Evolutionary conservation across 306 rosid species (phyloP), one percentile per base, ranked within the genome.

Genomic region (Citrullus amarus): DNA sequence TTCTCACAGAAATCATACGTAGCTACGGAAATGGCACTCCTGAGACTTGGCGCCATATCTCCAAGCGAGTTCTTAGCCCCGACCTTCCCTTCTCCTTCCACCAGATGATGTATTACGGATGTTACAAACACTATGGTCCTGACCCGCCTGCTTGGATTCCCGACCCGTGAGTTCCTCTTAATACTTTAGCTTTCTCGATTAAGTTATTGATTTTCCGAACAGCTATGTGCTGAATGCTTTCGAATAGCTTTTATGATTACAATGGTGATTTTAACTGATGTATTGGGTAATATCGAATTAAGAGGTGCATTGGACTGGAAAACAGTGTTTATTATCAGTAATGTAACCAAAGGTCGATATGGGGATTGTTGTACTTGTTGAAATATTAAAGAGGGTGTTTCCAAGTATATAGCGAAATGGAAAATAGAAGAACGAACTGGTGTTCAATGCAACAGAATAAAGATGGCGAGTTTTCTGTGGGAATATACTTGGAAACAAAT

Each of bases 141-240:
- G 97, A 95, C 83, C 97, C 97, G 5, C 97, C 96, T 48, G 96
- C 97, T 69, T 95, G 98, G 98, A 67, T 88, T 20, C 98, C 98
- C 62, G 82, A 87, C 82, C 88, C 82, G 98, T 95, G 81, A 73
- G 88, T 79, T 20, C 50, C 25, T 22, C 3, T 34, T 0, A 20
- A 16, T 44, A 9, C 20, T 41, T 58, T 30, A 7, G 3, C 7
- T 3, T 46, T 75, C 44, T 18, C 43, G 8, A 59, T 20, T n/a
- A 51, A 25, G 13, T n/a, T 9, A 5, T 41, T 51, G 15, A 9
- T 51, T 60, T 71, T 61, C 10, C 22, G 34, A 59, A 69, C 12
- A 44, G 14, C 79, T 59, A 65, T 77, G 78, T 61, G 48, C 38
- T 76, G 60, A 62, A 6, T 43, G 44, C 69, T 44, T 4, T 70